These are phyloP conservation scores for Yamadazyma songkhlaensis DNA, from an alignment of 1,139 yeast genomes.

Conservation along the genomic window DNA sequence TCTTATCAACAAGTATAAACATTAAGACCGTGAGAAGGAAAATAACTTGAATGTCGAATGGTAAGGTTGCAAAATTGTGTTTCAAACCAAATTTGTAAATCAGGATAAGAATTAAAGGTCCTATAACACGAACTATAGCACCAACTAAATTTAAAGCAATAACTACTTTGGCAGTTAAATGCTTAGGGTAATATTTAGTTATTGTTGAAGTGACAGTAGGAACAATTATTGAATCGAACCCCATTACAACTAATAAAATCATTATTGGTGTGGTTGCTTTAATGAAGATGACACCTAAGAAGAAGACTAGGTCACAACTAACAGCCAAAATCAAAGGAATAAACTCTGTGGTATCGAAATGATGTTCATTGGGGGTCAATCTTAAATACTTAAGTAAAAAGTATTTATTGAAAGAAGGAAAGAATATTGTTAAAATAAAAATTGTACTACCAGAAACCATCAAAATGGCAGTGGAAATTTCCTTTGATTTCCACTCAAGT, in stretches of 20 bases:
- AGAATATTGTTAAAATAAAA: not conserved
- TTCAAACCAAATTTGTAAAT: conserved; percentile 20
- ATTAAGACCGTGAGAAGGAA: not conserved
- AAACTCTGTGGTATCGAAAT: conserved; percentile 4
- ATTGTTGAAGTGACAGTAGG: conserved; percentile 4
- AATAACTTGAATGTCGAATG: conserved; percentile 4
- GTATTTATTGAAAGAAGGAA: conserved; percentile 2
- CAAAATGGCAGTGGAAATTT: conserved; percentile 1
- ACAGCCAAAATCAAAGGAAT: conserved; percentile 1
- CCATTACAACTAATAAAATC: not conserved
- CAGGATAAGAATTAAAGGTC: conserved; percentile 21
- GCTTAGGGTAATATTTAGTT: conserved; percentile 10
- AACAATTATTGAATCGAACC: conserved; percentile 1
- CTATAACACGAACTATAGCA: conserved; percentile 17
- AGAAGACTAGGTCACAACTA: not conserved
- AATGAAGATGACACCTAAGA: not conserved
- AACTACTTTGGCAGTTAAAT: conserved; percentile 9
- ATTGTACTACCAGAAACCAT: not conserved
- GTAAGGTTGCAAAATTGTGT: conserved; percentile 7
- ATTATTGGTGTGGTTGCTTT: not conserved
- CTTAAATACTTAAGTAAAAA: conserved; percentile 1
- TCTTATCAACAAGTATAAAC: not conserved
- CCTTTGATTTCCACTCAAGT: conserved; percentile 1
- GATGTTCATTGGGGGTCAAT: not conserved
- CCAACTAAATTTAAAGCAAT: conserved; percentile 7